These are phyloP conservation scores for Cercophora samala DNA, from an alignment of 495 filamentous ascomycete genomes.

Conservation along the genomic window DNA sequence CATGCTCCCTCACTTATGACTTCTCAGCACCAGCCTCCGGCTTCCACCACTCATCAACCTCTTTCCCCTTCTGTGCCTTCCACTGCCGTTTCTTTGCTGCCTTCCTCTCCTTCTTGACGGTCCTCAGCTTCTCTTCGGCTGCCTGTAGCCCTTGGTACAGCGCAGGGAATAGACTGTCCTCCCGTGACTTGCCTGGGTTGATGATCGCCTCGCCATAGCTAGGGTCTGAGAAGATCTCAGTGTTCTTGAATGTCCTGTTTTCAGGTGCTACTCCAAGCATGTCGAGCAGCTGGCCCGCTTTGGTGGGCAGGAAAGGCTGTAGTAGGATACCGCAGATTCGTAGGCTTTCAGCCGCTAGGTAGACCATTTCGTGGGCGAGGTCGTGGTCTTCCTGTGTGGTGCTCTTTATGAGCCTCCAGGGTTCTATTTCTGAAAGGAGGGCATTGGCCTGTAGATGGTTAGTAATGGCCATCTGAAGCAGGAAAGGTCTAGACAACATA, in stretches of 20 bases:
- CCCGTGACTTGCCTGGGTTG: conserved; percentile 37
- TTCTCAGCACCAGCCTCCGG: not conserved
- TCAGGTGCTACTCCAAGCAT: conserved; percentile 66
- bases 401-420: conserved; percentile 34
- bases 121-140: not conserved
- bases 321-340: conserved; percentile 79
- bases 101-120: not conserved
- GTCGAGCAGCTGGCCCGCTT: conserved; percentile 70
- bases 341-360: conserved; percentile 69
- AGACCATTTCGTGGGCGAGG: conserved; percentile 51
- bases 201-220: conserved; percentile 61
- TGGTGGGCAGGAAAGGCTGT: conserved; percentile 88
- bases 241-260: conserved; percentile 55
- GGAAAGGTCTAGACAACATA: conserved; percentile 25
- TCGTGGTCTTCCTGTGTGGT: conserved; percentile 7
- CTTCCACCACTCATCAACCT: not conserved
- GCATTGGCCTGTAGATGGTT: conserved; percentile 58
- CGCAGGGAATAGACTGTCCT: conserved; percentile 37
- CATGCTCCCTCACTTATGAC: not conserved
- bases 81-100: not conserved
- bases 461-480: not conserved
- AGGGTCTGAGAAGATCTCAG: conserved; percentile 56
- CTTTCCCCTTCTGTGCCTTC: not conserved
- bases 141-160: conserved; percentile 13
- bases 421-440: conserved; percentile 50